Evolutionary conservation across 1,139 yeast genomes (phyloP).

Genomic region (Kazachstania sp.): DNA sequence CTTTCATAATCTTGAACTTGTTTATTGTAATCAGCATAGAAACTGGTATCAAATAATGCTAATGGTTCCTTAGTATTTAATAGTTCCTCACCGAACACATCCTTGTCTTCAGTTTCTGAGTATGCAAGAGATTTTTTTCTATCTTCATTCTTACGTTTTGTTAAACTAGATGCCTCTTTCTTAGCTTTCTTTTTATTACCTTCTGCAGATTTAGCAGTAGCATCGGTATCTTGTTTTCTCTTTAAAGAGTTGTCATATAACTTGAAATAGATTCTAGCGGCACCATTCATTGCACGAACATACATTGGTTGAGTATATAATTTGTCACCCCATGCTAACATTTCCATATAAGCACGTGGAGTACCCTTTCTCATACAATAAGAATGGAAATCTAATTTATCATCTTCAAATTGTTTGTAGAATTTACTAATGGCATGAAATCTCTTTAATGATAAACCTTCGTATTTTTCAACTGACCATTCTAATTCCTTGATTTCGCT

Average conservation of each 20-base stretch:
- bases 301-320: slow-evolving; percentile 64
- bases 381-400: slow-evolving; percentile 90
- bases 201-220: slow-evolving; percentile 8
- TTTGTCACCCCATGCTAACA: slow-evolving; percentile 73
- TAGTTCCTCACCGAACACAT: slow-evolving; percentile 37
- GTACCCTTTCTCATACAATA: slow-evolving; percentile 91
- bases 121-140: slow-evolving; percentile 33
- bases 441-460: slow-evolving; percentile 76
- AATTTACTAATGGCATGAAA: slow-evolving; percentile 58
- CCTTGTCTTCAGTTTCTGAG: slow-evolving; percentile 34
- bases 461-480: slow-evolving; percentile 36
- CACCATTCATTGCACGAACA: slow-evolving; percentile 60
- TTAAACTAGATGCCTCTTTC: slow-evolving; percentile 33
- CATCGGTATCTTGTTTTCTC: slow-evolving; percentile 25
- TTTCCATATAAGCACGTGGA: slow-evolving; percentile 68
- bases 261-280: slow-evolving; percentile 50
- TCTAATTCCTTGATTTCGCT: slow-evolving; percentile 21
- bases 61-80: slow-evolving; percentile 35
- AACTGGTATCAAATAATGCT: slow-evolving; percentile 32
- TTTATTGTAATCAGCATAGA: slow-evolving; percentile 32
- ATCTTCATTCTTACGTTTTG: slow-evolving; percentile 34
- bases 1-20: slow-evolving; percentile 29
- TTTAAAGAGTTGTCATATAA: slow-evolving; percentile 28
- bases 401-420: slow-evolving; percentile 64
- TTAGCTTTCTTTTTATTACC: slow-evolving; percentile 33